Percentiles rank a stretch among this genome's conserved stretches.
phyloP scores from a whole-genome alignment of 225 moss, liverwort and hornwort species.

The Polytrichum formosum region DNA sequence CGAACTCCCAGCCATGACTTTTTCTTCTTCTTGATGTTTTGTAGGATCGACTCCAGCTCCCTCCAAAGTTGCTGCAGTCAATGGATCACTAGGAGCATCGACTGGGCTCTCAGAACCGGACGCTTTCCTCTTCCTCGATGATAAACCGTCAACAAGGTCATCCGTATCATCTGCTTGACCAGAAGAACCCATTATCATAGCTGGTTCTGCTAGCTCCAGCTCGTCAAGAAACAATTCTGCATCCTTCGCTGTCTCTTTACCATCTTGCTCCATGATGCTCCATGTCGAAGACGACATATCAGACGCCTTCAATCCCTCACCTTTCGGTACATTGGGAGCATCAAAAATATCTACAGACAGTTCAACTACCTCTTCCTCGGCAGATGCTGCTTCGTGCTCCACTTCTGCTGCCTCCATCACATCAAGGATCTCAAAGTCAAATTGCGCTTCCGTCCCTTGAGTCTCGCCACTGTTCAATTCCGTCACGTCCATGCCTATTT shows the following conservation, averaged over 20 bases:
- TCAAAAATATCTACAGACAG: conserved; percentile 30
- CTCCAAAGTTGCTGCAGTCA: not conserved
- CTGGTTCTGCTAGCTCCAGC: not conserved
- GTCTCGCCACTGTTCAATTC: not conserved
- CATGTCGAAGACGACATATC: not conserved
- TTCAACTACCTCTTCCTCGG: conserved; percentile 4
- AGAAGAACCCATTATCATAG: not conserved
- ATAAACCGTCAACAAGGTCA: not conserved
- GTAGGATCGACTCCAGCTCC: not conserved
- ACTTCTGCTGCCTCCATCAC: not conserved
- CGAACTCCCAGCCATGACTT: no score
- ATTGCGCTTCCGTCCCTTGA: not conserved
- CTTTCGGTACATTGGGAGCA: not conserved
- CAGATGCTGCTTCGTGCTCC: not conserved
- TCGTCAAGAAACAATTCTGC: not conserved
- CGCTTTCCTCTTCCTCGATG: not conserved
- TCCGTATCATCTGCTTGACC: not conserved
- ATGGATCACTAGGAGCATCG: not conserved
- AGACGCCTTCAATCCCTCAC: not conserved
- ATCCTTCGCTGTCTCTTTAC: not conserved
- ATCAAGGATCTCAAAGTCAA: not conserved
- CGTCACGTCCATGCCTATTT: not conserved
- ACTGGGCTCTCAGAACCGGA: not conserved
- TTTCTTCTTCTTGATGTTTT: no score
- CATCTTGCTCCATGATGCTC: not conserved